Base-by-base conservation (phyloP, 495 filamentous ascomycete species). In the Penicillium fimorum region DNA sequence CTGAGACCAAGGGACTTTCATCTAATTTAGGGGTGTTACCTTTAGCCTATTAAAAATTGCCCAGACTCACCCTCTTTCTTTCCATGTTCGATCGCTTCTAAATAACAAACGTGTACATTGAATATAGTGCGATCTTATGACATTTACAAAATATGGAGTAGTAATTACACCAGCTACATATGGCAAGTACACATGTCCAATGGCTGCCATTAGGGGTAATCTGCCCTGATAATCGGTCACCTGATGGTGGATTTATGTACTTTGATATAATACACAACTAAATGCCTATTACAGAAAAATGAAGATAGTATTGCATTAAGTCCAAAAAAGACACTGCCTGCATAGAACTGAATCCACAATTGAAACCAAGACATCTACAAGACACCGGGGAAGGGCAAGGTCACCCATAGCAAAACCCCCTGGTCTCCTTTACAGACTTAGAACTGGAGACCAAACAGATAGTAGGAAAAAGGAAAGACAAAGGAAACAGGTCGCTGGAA, bases 401-500 rank as follows among this genome's bases (percentile, higher is more conserved):
- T 30, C 33, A 42, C 40, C 43, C 57, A 49, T 46, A 59, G 37
- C 50, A 55, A 44, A 53, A 58, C 27, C 47, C 49, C 38, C 41
- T 49, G 50, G 55, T 45, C 56, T 61, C 58, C 58, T 67, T 56
- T 68, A 63, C 59, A 56, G 29, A 47, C 30, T 43, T 37, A 54
- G 61, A 47, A 27, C 49, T 25, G 50, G 49, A 54, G 55, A 50
- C 50, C 55, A 53, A 62, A 48, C 45, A 47, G 18, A 47, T 53
- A 42, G 43, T 27, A 40, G 47, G 54, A 59, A 27, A 54, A 42
- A 58, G 12, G 27, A 60, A 49, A 58, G 30, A 45, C 47, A 57
- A 57, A 54, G 46, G 50, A 50, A 61, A 61, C 33, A 53, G 43
- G 48, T 62, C 63, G 63, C 66, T 55, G 61, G 40, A 69, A 64